Evolutionary conservation across 495 filamentous ascomycete species (phyloP), one percentile per base, ranked within the genome.

Genomic region (Neurospora pannonica): DNA sequence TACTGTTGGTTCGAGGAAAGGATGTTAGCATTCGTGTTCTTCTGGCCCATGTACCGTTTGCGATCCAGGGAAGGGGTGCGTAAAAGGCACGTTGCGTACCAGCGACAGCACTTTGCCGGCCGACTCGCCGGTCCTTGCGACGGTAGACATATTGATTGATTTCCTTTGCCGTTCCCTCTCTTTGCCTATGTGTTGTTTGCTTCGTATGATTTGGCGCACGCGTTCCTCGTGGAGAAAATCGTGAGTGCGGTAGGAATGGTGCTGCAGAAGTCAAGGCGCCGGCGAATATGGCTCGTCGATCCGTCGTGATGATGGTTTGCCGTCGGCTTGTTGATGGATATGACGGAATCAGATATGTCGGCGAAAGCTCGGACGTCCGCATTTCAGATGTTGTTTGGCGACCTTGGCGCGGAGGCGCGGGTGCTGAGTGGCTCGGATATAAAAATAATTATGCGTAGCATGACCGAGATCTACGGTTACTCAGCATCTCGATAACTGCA

Each of bases 31-130:
- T 67, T 69, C 8, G 11, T 62, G 38, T 71, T 21, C 13, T 34
- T 37, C 34, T 28, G 15, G 7, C 10, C 15, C 42, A 70, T 21
- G 13, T 19, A 60, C 13, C 43, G 34, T 19, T 46, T 72, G 70
- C 36, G 31, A 72, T n/a, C 19, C 24, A 28, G 7, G 13, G 36
- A 39, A 39, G 37, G 28, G 62, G 17, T 38, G 40, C 28, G 40
- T 28, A 15, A 31, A 69, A 73, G 46, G 39, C 39, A 38, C 37
- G 7, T 3, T 67, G 84, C 89, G 78, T 86, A 93, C 91, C 84
- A 93, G 80, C 78, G 91, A 93, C 74, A 91, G 87, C 71, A 86
- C 90, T 83, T 93, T 91, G 76, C 91, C 90, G 74, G 90, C 89
- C 75, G 89, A 87, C 73, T 92, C 88, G 72, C 89, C 86, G 48